Base-by-base conservation (phyloP, 176 grass and related monocot species). In the Musa beccarii region DNA sequence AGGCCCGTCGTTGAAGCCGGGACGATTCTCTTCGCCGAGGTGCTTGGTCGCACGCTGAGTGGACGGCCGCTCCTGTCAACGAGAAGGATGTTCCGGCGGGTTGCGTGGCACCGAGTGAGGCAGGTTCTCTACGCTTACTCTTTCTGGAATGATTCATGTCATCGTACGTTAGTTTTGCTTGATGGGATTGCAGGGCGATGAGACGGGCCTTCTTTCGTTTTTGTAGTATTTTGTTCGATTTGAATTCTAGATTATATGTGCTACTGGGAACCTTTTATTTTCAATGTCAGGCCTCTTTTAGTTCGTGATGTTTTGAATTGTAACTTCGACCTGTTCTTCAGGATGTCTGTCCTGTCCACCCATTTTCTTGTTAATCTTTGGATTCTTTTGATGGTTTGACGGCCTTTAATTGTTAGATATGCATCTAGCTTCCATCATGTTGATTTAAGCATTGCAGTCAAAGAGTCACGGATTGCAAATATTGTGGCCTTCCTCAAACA, bases 101-200 rank as follows among this genome's bases (percentile, higher is more conserved):
- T 99, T 12, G 80, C 88, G 3, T 98, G 88, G 90, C 90, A 97
- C 80, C 86, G 88, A 54, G 78, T 85, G 78, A 87, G 90, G 90
- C 84, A 97, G 84, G 90, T 93, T 77, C 87, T 79, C 87, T 77
- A 81, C 64, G 79, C 80, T 63, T n/a, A 34, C 59, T 64, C 59
- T 51, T 66, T 52, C 17, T 64, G n/a, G n/a, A 20, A 15, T n/a
- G 13, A 74, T 54, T 26, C 20, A 26, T 54, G 21, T 54, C 11
- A 72, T 72, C 11, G 6, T n/a, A 23, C 10, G 49, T 15, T 52
- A 11, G 57, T n/a, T 19, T 19, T 62, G 54, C 8, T 62, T 62
- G 17, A 62, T 62, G 17, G 1, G 6, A 17, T 4, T 62, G 15
- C 16, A 17, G 1, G 11, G 11, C 54, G 11, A 57, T 11, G 13